Percentiles rank a stretch among this genome's conserved stretches.
Conservation (phyloP, 768 basidiomycete genomes). For the Piloderma croceum region DNA sequence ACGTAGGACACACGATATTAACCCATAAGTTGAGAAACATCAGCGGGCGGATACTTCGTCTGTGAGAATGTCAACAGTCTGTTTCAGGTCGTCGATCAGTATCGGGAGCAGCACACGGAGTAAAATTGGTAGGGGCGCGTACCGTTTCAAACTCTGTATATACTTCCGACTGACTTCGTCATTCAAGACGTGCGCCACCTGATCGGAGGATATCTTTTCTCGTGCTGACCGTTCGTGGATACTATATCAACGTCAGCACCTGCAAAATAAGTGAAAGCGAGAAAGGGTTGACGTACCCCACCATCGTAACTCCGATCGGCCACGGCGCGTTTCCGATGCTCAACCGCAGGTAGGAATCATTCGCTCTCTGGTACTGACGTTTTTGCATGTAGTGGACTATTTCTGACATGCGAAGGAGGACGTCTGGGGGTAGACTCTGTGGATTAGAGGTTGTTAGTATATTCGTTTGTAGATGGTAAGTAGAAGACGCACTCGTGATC, state of each 20-base stretch:
- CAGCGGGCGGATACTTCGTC: conserved; percentile 91
- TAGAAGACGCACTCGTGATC: conserved; percentile 66
- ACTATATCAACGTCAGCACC: conserved; percentile 32
- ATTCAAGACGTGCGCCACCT: conserved; percentile 96
- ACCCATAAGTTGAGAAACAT: conserved; percentile 91
- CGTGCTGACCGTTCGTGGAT: conserved; percentile 97
- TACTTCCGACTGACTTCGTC: conserved; percentile 99
- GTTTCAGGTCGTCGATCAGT: conserved; percentile 11
- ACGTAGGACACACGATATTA: conserved; percentile 25
- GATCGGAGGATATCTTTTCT: conserved; percentile 95
- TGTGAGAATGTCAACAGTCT: conserved; percentile 94
- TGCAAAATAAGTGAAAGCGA: not conserved
- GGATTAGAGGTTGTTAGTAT: not conserved
- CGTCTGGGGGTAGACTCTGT: conserved; percentile 75
- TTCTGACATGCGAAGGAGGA: conserved; percentile 82
- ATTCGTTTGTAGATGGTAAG: not conserved
- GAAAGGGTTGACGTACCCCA: conserved; percentile 59
- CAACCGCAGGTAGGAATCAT: conserved; percentile 93
- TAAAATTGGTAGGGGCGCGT: conserved; percentile 12
- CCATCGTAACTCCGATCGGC: conserved; percentile 99
- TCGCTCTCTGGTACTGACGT: conserved; percentile 91
- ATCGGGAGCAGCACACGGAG: not conserved
- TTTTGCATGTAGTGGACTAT: conserved; percentile 97
- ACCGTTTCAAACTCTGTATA: conserved; percentile 96
- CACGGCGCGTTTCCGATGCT: conserved; percentile 99